Conservation (phyloP, 495 filamentous ascomycete species). For the Haplographium delicatum region DNA sequence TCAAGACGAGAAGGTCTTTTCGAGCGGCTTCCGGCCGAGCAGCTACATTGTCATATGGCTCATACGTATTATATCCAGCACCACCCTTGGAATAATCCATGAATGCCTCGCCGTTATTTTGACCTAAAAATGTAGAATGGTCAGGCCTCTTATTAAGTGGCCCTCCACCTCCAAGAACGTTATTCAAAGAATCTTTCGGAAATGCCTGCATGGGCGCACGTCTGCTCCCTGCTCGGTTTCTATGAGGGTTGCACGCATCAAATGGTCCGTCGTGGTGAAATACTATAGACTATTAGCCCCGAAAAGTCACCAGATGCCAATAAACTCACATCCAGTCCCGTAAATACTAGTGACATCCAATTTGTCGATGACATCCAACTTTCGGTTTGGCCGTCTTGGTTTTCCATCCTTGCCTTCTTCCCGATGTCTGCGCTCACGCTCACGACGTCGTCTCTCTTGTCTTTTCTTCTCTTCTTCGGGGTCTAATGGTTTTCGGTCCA, state of each 20-base stretch:
- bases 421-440: slow-evolving; percentile 66
- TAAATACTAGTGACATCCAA: slow-evolving; percentile 97
- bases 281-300: slow-evolving; percentile 47
- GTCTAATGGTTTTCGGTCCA: slow-evolving; percentile 58
- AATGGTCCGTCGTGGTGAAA: slow-evolving; percentile 99
- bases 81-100: slow-evolving; percentile 60
- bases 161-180: slow-evolving; percentile 82
- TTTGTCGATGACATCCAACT: slow-evolving; percentile 93
- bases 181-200: slow-evolving; percentile 85
- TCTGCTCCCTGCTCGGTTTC: slow-evolving; percentile 78
- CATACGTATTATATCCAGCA: slow-evolving; percentile 22
- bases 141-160: slow-evolving; percentile 79
- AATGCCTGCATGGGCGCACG: slow-evolving; percentile 96
- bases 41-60: slow-evolving; percentile 28
- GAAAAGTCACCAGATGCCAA: background rate
- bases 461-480: slow-evolving; percentile 72
- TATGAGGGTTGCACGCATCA: slow-evolving; percentile 93
- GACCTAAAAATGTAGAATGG: slow-evolving; percentile 75
- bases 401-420: slow-evolving; percentile 51
- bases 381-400: slow-evolving; percentile 50
- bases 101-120: slow-evolving; percentile 74
- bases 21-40: slow-evolving; percentile 30
- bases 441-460: slow-evolving; percentile 64
- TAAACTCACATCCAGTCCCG: slow-evolving; percentile 76
- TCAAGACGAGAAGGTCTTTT: slow-evolving; percentile 42